Conservation (phyloP, 306 rosid species). For the Coriaria nepalensis region DNA sequence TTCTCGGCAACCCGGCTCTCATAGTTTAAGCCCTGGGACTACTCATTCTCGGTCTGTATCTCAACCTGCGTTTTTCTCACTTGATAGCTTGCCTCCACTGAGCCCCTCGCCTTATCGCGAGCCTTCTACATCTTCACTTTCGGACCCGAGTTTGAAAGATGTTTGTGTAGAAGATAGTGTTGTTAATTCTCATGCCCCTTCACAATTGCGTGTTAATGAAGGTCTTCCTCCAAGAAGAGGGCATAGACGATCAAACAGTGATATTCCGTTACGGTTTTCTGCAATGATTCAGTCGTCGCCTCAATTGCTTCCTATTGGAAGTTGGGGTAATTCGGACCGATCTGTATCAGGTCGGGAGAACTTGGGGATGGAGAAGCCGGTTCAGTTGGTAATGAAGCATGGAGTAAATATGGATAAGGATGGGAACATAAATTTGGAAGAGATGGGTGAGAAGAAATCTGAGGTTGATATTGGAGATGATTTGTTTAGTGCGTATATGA, state of each 20-base stretch:
- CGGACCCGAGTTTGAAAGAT: constrained; percentile 30
- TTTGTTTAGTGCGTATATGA: constrained; percentile 53
- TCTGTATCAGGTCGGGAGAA: constrained; percentile 29
- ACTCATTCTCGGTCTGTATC: constrained; percentile 62
- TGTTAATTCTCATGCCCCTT: constrained; percentile 24
- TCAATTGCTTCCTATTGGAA: constrained; percentile 24
- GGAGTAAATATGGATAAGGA: constrained; percentile 19
- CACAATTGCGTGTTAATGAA: constrained; percentile 32
- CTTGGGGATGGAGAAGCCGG: constrained; percentile 1
- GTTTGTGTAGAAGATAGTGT: constrained; percentile 46
- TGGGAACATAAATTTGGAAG: constrained; percentile 21
- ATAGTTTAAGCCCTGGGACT: constrained; percentile 26
- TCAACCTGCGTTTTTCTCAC: constrained; percentile 44
- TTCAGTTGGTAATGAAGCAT: constrained; percentile 30
- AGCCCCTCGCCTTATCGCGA: constrained; percentile 45
- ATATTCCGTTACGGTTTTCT: constrained; percentile 55
- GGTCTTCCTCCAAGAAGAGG: constrained; percentile 73
- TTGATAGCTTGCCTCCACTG: constrained; percentile 62
- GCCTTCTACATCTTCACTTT: constrained; percentile 18
- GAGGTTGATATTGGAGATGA: constrained; percentile 41
- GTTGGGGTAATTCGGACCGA: constrained; percentile 21
- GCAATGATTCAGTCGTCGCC: constrained; percentile 40
- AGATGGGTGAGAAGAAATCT: constrained; percentile 25
- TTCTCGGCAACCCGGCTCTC: constrained; percentile 31
- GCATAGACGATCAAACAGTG: constrained; percentile 71